Conservation (phyloP, 106 monocot species). For the Vanilla planifolia region DNA sequence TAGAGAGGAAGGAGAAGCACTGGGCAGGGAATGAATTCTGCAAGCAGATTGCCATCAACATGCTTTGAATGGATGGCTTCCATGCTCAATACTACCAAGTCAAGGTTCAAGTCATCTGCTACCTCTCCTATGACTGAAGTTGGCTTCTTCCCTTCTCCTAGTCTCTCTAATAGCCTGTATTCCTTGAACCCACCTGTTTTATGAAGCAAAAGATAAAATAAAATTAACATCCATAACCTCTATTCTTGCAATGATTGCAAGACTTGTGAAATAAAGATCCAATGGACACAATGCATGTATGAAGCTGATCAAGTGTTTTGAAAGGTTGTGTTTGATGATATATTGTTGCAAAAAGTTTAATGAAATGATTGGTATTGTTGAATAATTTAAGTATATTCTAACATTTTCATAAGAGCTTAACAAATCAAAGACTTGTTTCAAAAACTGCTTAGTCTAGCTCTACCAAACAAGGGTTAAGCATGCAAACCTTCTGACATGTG, state of each 20-base stretch:
- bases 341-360: too few relatives aligned
- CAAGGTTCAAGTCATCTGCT: slow-evolving; percentile 84
- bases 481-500: slow-evolving; percentile 98
- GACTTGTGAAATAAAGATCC: too few relatives aligned
- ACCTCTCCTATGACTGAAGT: slow-evolving; percentile 94
- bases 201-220: neutral
- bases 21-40: slow-evolving; percentile 96
- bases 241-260: too few relatives aligned
- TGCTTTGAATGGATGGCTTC: slow-evolving; percentile 96
- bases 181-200: slow-evolving; percentile 88
- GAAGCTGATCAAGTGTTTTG: too few relatives aligned
- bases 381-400: too few relatives aligned
- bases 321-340: too few relatives aligned
- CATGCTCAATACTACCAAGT: slow-evolving; percentile 95
- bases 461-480: too few relatives aligned
- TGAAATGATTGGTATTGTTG: too few relatives aligned
- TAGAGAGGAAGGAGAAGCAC: slow-evolving; percentile 89
- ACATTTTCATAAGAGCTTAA: too few relatives aligned
- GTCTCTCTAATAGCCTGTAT: slow-evolving; percentile 80
- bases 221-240: neutral
- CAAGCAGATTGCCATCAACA: slow-evolving; percentile 93
- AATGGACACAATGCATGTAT: too few relatives aligned
- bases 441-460: too few relatives aligned
- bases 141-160: slow-evolving; percentile 90
- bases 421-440: too few relatives aligned